Evolutionary conservation across 306 rosid genomes (phyloP), one percentile per base, ranked within the genome.

Genomic region (Dalbergia cultrata): DNA sequence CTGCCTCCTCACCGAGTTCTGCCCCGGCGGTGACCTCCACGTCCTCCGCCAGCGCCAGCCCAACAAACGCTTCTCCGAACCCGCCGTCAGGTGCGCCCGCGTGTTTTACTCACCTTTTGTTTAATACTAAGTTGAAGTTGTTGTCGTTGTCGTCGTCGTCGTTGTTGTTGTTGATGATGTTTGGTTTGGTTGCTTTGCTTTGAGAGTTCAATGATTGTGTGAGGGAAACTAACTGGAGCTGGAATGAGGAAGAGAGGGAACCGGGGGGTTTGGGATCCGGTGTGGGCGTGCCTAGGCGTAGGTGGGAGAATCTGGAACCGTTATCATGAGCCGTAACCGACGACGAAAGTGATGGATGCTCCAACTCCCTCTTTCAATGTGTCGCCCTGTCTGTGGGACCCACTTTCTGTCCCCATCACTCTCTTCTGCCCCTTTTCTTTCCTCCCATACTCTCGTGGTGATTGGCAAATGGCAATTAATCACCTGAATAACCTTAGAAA

Each of bases 11-110:
- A 90, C 97, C 3, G 97, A 92, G 89, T 92, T 92, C 76, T 92
- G 97, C 61, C 91, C 95, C 86, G 97, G 97, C 82, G 97, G 97
- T 7, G 97, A 92, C 85, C 86, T 92, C 67, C 97, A 92, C 72
- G 88, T 90, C 21, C 92, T 90, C 90, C 97, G 97, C 4, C 97
- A 92, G 76, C 97, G 95, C 47, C 93, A 88, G 76, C 87, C 88
- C 5, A 50, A 62, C 54, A 92, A 92, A 83, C 93, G 97, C 86
- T 92, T 90, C 86, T 35, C 33, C 4, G 91, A 92, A 66, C 14
- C 89, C 72, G 91, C 95, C 70, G 97, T 90, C 84, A 92, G 97
- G 97, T 90, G 81, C 91, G 86, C 18, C 1, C n/a, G 19, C 11
- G 54, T 17, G 31, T 26, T 26, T 26, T 26, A 26, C 31, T 26